These are phyloP conservation scores for Aspergillus incahuasiensis DNA, from an alignment of 495 filamentous ascomycete genomes.

Conservation along the genomic window DNA sequence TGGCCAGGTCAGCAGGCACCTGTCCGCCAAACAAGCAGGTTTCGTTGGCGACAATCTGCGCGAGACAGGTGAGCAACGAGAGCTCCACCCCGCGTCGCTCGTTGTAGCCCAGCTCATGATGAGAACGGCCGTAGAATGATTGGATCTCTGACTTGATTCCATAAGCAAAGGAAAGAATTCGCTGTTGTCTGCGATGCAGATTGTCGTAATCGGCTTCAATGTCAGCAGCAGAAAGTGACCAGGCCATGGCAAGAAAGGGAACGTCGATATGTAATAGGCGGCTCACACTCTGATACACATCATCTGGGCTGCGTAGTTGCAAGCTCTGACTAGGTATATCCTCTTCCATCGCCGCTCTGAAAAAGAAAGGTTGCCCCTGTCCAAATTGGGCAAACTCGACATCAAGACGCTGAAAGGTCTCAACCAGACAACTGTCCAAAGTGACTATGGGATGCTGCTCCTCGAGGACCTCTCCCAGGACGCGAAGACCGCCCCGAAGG, in stretches of 20 bases:
- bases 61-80: slow-evolving; percentile 11
- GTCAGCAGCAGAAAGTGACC: slow-evolving; percentile 14
- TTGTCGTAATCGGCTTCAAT: slow-evolving; percentile 8
- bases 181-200: slow-evolving; percentile 11
- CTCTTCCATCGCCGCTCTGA: neutral
- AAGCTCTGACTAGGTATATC: neutral
- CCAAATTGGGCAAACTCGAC: slow-evolving; percentile 8
- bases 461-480: slow-evolving; percentile 4
- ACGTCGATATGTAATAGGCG: slow-evolving; percentile 10
- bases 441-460: neutral
- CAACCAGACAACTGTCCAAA: slow-evolving; percentile 10
- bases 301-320: neutral
- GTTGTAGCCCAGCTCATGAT: neutral
- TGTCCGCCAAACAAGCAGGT: slow-evolving; percentile 13
- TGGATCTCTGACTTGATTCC: neutral
- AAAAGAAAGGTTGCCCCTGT: slow-evolving; percentile 10
- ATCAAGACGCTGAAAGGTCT: slow-evolving; percentile 14
- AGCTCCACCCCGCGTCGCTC: slow-evolving; percentile 6
- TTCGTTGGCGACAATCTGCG: slow-evolving; percentile 10
- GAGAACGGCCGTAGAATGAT: neutral
- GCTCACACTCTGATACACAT: slow-evolving; percentile 6
- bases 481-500: slow-evolving; percentile 14
- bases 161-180: slow-evolving; percentile 7
- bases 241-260: slow-evolving; percentile 17
- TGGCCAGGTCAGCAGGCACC: slow-evolving; percentile 1